phyloP scores from a whole-genome alignment of 108 stramenopile genomes.

The Asterionellopsis glacialis region DNA sequence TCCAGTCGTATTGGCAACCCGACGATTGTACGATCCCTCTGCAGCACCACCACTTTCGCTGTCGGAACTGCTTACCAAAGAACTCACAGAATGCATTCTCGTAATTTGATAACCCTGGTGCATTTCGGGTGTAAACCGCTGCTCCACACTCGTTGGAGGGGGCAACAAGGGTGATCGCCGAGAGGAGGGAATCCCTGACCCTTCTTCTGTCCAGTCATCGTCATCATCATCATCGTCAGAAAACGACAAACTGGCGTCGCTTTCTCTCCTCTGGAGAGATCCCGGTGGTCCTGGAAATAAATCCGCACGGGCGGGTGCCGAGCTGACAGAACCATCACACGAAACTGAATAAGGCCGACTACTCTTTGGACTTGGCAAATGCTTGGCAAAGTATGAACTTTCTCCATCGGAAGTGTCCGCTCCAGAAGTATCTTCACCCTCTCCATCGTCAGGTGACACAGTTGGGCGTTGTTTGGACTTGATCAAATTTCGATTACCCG shows the following conservation, averaged over 20 bases:
- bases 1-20: too few relatives aligned
- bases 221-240: conserved; percentile 54
- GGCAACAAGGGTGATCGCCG: background rate
- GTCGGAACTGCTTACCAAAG: conserved; percentile 24
- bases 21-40: background rate
- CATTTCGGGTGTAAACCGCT: background rate
- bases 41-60: background rate
- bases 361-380: conserved; percentile 45
- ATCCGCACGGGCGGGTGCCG: conserved; percentile 13
- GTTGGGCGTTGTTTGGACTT: too few relatives aligned
- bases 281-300: conserved; percentile 2
- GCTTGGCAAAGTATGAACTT: conserved; percentile 44
- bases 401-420: conserved; percentile 43
- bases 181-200: background rate
- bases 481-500: background rate
- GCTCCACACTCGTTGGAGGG: background rate
- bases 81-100: conserved; percentile 50
- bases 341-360: conserved; percentile 29
- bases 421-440: conserved; percentile 22
- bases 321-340: conserved; percentile 17
- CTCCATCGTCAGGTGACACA: background rate
- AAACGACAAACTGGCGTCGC: conserved; percentile 45
- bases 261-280: conserved; percentile 17
- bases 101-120: conserved; percentile 30
- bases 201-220: background rate